Conservation (phyloP, 352 stramenopile genomes). For the Phytophthora parvispora region DNA sequence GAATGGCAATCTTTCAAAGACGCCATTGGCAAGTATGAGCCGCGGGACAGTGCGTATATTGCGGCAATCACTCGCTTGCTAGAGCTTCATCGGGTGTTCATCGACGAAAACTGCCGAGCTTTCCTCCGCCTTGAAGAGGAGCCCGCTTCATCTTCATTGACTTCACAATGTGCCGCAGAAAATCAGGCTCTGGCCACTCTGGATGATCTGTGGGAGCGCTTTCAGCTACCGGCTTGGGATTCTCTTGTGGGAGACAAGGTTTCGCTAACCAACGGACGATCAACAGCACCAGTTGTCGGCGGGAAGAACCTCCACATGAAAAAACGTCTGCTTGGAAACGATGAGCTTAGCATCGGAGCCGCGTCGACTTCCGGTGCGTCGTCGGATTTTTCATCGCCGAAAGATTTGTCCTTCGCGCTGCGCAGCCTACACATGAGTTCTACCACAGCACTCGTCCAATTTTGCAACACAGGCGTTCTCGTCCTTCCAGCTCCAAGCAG, state of each 20-base stretch:
- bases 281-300: slow-evolving; percentile 16
- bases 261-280: slow-evolving; percentile 5
- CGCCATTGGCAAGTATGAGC: slow-evolving; percentile 21
- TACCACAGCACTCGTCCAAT: slow-evolving; percentile 10
- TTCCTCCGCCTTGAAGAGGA: slow-evolving; percentile 3
- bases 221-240: slow-evolving; percentile 26
- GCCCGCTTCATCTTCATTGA: neutral
- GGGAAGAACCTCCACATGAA: slow-evolving; percentile 36
- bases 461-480: slow-evolving; percentile 22
- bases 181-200: slow-evolving; percentile 23
- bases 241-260: neutral
- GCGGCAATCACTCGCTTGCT: slow-evolving; percentile 23
- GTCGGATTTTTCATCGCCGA: slow-evolving; percentile 8
- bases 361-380: neutral
- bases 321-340: slow-evolving; percentile 25
- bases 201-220: slow-evolving; percentile 36
- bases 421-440: slow-evolving; percentile 32
- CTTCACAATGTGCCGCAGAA: slow-evolving; percentile 3
- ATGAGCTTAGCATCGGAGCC: neutral
- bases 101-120: slow-evolving; percentile 34
- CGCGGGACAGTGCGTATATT: slow-evolving; percentile 27
- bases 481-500: slow-evolving; percentile 7
- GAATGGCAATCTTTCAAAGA: slow-evolving; percentile 35
- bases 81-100: slow-evolving; percentile 45
- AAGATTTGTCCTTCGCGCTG: slow-evolving; percentile 22